Conservation (phyloP, 2,329 filamentous ascomycete genomes). For the Trichoderma koningii region DNA sequence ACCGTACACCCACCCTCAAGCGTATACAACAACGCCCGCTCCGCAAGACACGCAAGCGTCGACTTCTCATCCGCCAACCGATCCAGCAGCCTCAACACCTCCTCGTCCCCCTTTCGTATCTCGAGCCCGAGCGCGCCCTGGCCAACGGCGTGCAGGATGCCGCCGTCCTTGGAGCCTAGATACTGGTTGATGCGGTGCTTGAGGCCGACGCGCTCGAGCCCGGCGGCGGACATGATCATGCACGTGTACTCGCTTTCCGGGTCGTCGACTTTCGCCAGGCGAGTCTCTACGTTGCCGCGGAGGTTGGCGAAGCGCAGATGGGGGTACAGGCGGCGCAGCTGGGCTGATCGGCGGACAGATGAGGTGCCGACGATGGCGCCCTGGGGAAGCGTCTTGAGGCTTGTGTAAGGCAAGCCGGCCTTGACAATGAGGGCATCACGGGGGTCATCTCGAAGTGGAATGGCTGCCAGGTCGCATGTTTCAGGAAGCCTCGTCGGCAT, state of each 20-base stretch:
- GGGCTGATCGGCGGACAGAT: slow-evolving; percentile 18
- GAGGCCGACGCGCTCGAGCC: slow-evolving; percentile 21
- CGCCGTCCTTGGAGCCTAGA: slow-evolving; percentile 23
- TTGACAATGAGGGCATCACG: slow-evolving; percentile 23
- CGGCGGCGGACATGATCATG: slow-evolving; percentile 24
- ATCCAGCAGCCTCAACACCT: not conserved
- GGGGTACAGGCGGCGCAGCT: slow-evolving; percentile 18
- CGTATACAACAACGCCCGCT: slow-evolving; percentile 15
- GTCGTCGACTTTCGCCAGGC: slow-evolving; percentile 17
- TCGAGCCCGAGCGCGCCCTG: slow-evolving; percentile 23
- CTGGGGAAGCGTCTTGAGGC: slow-evolving; percentile 8
- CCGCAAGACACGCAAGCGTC: slow-evolving; percentile 22
- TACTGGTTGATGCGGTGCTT: slow-evolving; percentile 25
- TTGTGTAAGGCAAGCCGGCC: slow-evolving; percentile 13
- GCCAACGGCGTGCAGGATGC: slow-evolving; percentile 17
- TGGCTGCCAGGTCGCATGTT: slow-evolving; percentile 18
- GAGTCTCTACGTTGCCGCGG: slow-evolving; percentile 24
- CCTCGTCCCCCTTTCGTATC: slow-evolving; percentile 19
- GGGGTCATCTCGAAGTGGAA: slow-evolving; percentile 21
- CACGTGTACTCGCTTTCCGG: slow-evolving; percentile 19
- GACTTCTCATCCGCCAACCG: slow-evolving; percentile 10
- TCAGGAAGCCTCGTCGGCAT: slow-evolving; percentile 24
- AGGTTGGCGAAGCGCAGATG: slow-evolving; percentile 19
- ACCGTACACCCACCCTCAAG: slow-evolving; percentile 19
- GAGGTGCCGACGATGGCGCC: slow-evolving; percentile 22